phyloP scores from a whole-genome alignment of 2,329 filamentous ascomycete species.

The Venturia oleaginea region DNA sequence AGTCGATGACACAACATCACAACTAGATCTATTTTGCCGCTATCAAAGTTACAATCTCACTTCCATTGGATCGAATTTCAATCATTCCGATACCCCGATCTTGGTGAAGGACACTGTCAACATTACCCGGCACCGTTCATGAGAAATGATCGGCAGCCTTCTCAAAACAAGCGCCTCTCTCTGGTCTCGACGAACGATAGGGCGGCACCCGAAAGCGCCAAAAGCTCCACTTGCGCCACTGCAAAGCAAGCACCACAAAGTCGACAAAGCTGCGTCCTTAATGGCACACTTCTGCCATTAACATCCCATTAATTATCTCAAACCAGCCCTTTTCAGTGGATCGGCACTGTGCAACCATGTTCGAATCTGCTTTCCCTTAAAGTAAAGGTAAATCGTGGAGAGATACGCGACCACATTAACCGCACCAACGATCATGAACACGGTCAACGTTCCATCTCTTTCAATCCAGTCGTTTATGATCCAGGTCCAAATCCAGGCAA shows the following conservation, averaged over 20 bases:
- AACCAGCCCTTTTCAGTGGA: slow-evolving; percentile 14
- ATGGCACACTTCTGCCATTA: too few species aligned
- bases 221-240: not conserved
- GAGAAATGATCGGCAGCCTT: too few species aligned
- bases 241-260: not conserved
- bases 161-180: too few species aligned
- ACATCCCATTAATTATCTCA: not conserved
- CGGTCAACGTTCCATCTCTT: slow-evolving; percentile 15
- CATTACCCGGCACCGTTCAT: too few species aligned
- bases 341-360: slow-evolving; percentile 16
- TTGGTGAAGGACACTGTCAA: too few species aligned
- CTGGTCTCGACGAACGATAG: too few species aligned
- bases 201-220: not conserved
- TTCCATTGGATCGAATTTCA: too few species aligned
- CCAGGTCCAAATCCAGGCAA: slow-evolving; percentile 24
- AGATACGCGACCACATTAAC: slow-evolving; percentile 17
- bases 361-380: slow-evolving; percentile 18
- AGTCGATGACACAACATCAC: too few species aligned
- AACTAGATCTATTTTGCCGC: too few species aligned
- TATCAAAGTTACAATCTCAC: too few species aligned
- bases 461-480: slow-evolving; percentile 19
- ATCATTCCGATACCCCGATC: too few species aligned
- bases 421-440: slow-evolving; percentile 17
- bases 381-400: slow-evolving; percentile 15
- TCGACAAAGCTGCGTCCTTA: not conserved